Conservation (phyloP, 2,329 filamentous ascomycete species). For the Cadophora malorum region DNA sequence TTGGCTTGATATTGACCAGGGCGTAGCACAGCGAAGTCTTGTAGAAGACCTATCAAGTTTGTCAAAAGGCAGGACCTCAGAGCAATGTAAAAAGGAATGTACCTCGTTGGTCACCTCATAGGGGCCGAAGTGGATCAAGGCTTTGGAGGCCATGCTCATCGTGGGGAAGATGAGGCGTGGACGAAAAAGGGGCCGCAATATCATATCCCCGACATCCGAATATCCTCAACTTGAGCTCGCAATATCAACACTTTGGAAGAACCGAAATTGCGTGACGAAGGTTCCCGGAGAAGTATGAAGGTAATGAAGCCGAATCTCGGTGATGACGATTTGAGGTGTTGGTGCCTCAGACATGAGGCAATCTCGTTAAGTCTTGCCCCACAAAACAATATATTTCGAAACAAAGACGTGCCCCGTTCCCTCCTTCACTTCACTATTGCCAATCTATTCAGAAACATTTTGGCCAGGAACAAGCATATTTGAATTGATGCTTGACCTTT, state of each 20-base stretch:
- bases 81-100: conserved; percentile 21
- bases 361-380: not conserved
- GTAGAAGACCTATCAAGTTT: conserved; percentile 76
- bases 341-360: conserved; percentile 21
- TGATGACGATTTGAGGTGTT: conserved; percentile 10
- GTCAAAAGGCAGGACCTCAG: not conserved
- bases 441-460: conserved; percentile 24
- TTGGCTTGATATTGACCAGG: conserved; percentile 93
- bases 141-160: conserved; percentile 40
- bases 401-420: conserved; percentile 9
- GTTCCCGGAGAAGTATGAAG: conserved; percentile 14
- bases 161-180: conserved; percentile 26
- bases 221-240: not conserved
- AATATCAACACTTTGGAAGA: not conserved
- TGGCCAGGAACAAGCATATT: conserved; percentile 5
- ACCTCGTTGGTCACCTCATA: conserved; percentile 80
- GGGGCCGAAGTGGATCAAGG: conserved; percentile 71
- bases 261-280: not conserved
- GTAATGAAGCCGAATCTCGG: not conserved
- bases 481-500: not conserved
- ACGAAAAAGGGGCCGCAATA: conserved; percentile 25
- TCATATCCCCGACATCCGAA: conserved; percentile 28
- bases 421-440: conserved; percentile 24
- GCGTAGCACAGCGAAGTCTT: conserved; percentile 80
- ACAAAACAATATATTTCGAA: conserved; percentile 22